Conservation (phyloP, 805 yeast species). For the Metschnikowia shivogae region DNA sequence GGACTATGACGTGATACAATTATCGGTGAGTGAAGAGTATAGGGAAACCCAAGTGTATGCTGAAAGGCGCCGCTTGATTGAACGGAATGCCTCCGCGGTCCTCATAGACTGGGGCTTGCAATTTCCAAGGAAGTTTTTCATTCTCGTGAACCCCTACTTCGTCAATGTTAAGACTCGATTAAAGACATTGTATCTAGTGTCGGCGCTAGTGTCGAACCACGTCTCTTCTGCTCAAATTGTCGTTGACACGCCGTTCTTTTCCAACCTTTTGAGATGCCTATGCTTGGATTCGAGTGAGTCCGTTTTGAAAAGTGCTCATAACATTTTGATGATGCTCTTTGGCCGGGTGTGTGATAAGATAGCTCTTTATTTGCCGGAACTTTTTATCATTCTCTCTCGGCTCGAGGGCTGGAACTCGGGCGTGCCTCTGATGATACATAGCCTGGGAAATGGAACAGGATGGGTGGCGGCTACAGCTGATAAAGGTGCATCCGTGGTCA, state of each 20-base stretch:
- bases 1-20: conserved; percentile 17
- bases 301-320: conserved; percentile 34
- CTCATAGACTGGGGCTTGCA: conserved; percentile 41
- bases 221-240: conserved; percentile 28
- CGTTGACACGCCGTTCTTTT: conserved; percentile 32
- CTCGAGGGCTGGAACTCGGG: conserved; percentile 14
- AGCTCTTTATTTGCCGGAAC: conserved; percentile 31
- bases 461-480: conserved; percentile 1
- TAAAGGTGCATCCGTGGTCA: neutral
- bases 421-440: neutral
- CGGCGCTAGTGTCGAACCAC: conserved; percentile 27
- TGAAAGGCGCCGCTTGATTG: conserved; percentile 49
- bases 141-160: conserved; percentile 34
- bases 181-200: conserved; percentile 35
- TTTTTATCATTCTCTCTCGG: conserved; percentile 45
- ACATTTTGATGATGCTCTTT: conserved; percentile 28
- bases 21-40: conserved; percentile 16
- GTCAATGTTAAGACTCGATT: conserved; percentile 31
- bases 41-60: conserved; percentile 31
- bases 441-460: neutral
- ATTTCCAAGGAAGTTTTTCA: conserved; percentile 34
- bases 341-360: conserved; percentile 43
- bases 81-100: conserved; percentile 39
- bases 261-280: conserved; percentile 34
- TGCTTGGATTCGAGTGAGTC: conserved; percentile 40